A percentile compares a stretch with the other conserved stretches of the same genome.
phyloP scores from a whole-genome alignment of 1,284 basidiomycete genomes.

The Peniophora sp. region DNA sequence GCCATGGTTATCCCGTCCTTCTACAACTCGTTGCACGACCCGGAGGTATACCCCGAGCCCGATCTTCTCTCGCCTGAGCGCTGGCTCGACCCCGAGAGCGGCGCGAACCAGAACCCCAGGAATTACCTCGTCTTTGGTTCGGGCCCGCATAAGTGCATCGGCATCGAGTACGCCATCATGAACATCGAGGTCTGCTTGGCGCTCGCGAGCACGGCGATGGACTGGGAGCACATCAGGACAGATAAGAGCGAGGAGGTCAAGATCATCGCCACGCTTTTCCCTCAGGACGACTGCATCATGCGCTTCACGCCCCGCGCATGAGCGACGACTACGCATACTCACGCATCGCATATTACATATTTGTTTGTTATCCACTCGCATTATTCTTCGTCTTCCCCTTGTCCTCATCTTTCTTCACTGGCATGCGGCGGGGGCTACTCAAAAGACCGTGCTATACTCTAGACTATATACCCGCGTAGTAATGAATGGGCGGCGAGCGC shows the following conservation, averaged over 20 bases:
- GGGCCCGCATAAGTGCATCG: conserved; percentile 93
- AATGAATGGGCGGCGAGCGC: no score
- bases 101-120: conserved; percentile 82
- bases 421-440: no score
- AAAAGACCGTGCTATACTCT: no score
- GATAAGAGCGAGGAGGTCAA: conserved; percentile 75
- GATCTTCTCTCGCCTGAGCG: conserved; percentile 84
- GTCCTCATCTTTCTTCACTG: no score
- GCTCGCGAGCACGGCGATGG: conserved; percentile 74
- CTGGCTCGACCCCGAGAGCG: conserved; percentile 81
- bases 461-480: no score
- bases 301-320: conserved; percentile 48
- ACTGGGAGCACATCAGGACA: conserved; percentile 88
- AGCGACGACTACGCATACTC: background rate
- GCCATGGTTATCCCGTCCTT: conserved; percentile 98
- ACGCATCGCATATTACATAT: no score
- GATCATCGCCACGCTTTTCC: conserved; percentile 93
- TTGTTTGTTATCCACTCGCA: no score
- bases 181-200: conserved; percentile 87
- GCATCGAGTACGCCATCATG: conserved; percentile 87
- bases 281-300: conserved; percentile 83
- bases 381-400: no score
- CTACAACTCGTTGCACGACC: conserved; percentile 91
- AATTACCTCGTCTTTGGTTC: conserved; percentile 96
- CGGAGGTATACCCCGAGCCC: conserved; percentile 82